Percentiles rank a stretch among this genome's conserved stretches.
Conservation (phyloP, 176 grass and related monocot species). For the Hsuehochloa calcarea region DNA sequence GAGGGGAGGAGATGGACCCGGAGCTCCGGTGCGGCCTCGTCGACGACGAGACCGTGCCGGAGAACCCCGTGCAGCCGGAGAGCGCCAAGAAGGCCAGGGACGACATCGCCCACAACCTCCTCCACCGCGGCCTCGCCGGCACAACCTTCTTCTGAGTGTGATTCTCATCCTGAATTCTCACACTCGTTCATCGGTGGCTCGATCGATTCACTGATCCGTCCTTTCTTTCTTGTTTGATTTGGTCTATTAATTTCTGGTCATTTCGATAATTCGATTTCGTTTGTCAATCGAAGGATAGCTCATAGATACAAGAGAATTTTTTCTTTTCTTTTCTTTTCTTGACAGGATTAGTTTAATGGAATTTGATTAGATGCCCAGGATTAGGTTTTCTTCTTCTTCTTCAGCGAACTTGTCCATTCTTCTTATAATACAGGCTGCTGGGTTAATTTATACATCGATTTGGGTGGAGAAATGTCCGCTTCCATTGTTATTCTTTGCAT, state of each 20-base stretch:
- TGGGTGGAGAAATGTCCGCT: too few species aligned
- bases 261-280: not conserved
- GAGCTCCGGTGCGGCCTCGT: constrained; percentile 24
- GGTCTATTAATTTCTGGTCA: not conserved
- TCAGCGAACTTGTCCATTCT: too few species aligned
- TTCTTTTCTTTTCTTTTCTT: too few species aligned
- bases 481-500: too few species aligned
- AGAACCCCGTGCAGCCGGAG: constrained; percentile 34
- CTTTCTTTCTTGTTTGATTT: not conserved
- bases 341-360: too few species aligned
- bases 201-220: not conserved
- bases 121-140: constrained; percentile 57
- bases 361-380: too few species aligned
- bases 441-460: too few species aligned
- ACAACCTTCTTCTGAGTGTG: constrained; percentile 53
- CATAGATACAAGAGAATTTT: too few species aligned
- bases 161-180: too few species aligned
- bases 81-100: constrained; percentile 51
- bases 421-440: too few species aligned
- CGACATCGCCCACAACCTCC: constrained; percentile 65
- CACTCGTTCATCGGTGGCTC: not conserved
- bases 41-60: constrained; percentile 41
- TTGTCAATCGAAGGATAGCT: not conserved
- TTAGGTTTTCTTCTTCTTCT: too few species aligned
- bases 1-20: constrained; percentile 44